A percentile compares a stretch with the other conserved stretches of the same genome.
phyloP scores from a whole-genome alignment of 1,284 basidiomycete genomes.

The Naganishia sp. region DNA sequence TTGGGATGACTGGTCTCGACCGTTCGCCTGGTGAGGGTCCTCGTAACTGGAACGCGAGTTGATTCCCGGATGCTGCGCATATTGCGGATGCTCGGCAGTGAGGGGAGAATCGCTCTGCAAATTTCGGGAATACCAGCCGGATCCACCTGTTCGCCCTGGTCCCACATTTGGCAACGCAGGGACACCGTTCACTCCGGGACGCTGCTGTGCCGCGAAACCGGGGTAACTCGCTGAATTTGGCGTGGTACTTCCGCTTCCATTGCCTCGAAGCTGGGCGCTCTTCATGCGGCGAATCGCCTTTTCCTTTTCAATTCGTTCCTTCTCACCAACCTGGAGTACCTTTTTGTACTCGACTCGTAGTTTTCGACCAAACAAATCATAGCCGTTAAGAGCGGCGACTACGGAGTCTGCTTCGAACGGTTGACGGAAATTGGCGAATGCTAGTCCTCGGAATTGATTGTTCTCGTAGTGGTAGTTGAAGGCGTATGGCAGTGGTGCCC shows the following conservation, averaged over 20 bases:
- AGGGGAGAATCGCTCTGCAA: background rate
- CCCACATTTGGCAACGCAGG: conserved; percentile 6
- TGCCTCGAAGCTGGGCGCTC: conserved; percentile 82
- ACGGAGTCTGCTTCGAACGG: conserved; percentile 90
- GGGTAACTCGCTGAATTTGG: conserved; percentile 10
- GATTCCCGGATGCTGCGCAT: background rate
- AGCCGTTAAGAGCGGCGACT: conserved; percentile 76
- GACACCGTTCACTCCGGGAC: conserved; percentile 16
- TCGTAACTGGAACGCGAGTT: conserved; percentile 11
- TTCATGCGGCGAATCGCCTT: conserved; percentile 98
- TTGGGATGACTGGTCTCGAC: conserved; percentile 11
- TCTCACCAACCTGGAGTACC: conserved; percentile 96
- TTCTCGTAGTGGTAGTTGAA: conserved; percentile 99
- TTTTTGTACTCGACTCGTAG: conserved; percentile 99
- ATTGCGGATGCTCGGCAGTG: conserved; percentile 2
- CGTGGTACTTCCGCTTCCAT: conserved; percentile 26
- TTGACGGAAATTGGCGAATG: conserved; percentile 97
- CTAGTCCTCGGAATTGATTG: conserved; percentile 93
- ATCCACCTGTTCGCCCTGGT: conserved; percentile 2
- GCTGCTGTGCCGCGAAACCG: conserved; percentile 6
- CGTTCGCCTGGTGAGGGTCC: conserved; percentile 7
- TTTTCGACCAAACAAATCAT: conserved; percentile 97
- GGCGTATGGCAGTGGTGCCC: conserved; percentile 97
- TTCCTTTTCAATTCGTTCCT: conserved; percentile 97
- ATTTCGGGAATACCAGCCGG: conserved; percentile 18